A percentile compares a stretch with the other conserved stretches of the same genome.
phyloP scores from a whole-genome alignment of 2,329 filamentous ascomycete genomes.

The Botrytis paeoniae region DNA sequence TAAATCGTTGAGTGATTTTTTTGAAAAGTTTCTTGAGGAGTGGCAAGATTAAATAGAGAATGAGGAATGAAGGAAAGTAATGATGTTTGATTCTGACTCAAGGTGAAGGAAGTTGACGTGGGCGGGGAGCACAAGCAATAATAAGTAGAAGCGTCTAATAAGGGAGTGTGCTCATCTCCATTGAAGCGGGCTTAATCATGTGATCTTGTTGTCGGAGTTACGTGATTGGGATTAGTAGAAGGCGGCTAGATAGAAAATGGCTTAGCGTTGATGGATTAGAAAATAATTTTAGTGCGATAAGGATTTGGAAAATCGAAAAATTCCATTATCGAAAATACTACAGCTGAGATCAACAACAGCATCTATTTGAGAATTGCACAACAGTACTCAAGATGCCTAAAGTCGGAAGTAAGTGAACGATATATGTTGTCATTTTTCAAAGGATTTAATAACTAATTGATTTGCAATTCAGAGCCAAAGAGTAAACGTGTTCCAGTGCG shows the following conservation, averaged over 20 bases:
- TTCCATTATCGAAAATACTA: conserved; percentile 10
- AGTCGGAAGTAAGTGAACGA: conserved; percentile 36
- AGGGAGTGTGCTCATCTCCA: conserved; percentile 2
- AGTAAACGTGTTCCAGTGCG: conserved; percentile 91
- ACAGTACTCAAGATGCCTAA: conserved; percentile 35
- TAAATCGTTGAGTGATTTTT: background rate
- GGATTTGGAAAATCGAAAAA: conserved; percentile 15
- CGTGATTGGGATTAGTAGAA: background rate
- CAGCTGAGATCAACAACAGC: background rate
- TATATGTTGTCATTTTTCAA: too few relatives aligned
- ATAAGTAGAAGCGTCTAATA: conserved; percentile 16
- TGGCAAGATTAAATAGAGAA: background rate
- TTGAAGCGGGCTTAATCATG: conserved; percentile 16
- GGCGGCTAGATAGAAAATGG: background rate
- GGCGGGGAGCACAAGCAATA: conserved; percentile 19
- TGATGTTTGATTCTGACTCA: background rate
- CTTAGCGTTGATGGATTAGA: conserved; percentile 17
- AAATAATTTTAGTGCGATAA: conserved; percentile 21
- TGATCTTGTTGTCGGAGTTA: background rate
- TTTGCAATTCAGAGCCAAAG: conserved; percentile 67
- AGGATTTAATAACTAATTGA: conserved; percentile 22
- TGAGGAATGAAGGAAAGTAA: background rate
- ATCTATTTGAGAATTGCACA: conserved; percentile 17
- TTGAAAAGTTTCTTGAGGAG: background rate
- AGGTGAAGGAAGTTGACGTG: conserved; percentile 4